Evolutionary conservation across 2,329 filamentous ascomycete genomes (phyloP), one percentile per base, ranked within the genome.

Genomic region (Ceratocystis variospora): DNA sequence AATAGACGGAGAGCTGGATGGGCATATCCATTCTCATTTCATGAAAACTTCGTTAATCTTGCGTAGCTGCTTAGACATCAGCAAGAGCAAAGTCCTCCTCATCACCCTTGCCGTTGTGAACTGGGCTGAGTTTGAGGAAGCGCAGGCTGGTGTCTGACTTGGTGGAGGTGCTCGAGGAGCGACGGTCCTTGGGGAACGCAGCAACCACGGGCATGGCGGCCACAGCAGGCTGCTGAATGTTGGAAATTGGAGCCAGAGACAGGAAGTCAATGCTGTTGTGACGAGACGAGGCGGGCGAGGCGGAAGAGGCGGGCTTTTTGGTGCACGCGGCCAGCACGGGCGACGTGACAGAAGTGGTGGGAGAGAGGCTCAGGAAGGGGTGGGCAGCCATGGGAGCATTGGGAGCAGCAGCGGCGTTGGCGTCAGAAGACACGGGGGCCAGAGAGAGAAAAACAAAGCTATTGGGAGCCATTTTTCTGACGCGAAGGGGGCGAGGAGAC

Each of bases 121-220:
- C 83, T 44, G 83, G 83, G 28, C 82, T 81, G 67, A 87, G 81
- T 78, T 85, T 86, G 70, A 87, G 79, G 74, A 87, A 81, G 28
- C 70, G 72, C 70, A 66, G 69, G 71, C 74, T 78, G 71, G 72
- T 74, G 69, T 74, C 74, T 73, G 79, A 81, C 77, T 79, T 82
- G 69, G 79, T 73, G 73, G 80, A 82, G 55, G 19, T 28, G 12
- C 25, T 59, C 67, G 81, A 83, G 69, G 79, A 81, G 73, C 83
- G 81, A 72, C 81, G 79, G 44, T 68, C 69, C 25, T 69, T 66
- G 64, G 74, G 66, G 57, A 71, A 67, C 19, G 69, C 69, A 62
- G 73, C 71, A 68, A 73, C 71, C 59, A 69, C 68, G 63, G 70
- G 3, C 17, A 62, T 31, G 8, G 48, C 55, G 25, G 31, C 57